phyloP scores from a whole-genome alignment of 2,329 filamentous ascomycete genomes.

The Botrytis sinoallii region DNA sequence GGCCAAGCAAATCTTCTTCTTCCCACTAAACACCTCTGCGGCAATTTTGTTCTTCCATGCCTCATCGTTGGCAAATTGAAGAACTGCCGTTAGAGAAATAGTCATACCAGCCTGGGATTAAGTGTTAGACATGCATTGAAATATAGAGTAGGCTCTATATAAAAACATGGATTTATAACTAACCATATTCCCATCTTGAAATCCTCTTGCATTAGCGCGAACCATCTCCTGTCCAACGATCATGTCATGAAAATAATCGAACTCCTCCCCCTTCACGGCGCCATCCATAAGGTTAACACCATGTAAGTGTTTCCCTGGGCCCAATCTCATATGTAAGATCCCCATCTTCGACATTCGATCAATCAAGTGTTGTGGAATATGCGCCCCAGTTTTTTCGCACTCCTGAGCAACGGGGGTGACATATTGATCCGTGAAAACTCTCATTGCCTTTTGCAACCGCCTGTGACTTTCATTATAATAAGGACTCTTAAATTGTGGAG shows the following conservation, averaged over 20 bases:
- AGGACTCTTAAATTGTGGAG: slow-evolving; percentile 70
- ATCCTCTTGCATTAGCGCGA: slow-evolving; percentile 70
- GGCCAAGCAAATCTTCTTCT: slow-evolving; percentile 85
- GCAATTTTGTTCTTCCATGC: slow-evolving; percentile 64
- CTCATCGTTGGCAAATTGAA: slow-evolving; percentile 72
- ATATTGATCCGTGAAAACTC: slow-evolving; percentile 69
- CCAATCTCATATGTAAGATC: slow-evolving; percentile 77
- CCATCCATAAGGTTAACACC: slow-evolving; percentile 66
- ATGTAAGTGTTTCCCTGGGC: slow-evolving; percentile 78
- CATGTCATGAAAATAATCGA: slow-evolving; percentile 84
- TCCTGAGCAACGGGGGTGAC: slow-evolving; percentile 72
- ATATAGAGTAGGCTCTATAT: not conserved
- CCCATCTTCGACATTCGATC: slow-evolving; percentile 73
- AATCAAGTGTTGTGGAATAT: slow-evolving; percentile 69
- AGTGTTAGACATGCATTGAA: not conserved
- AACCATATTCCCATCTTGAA: slow-evolving; percentile 83
- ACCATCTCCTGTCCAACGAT: slow-evolving; percentile 71
- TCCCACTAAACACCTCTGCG: slow-evolving; percentile 70
- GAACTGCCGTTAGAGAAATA: slow-evolving; percentile 74
- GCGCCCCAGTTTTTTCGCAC: slow-evolving; percentile 70
- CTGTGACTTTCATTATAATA: slow-evolving; percentile 78
- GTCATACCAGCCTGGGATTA: slow-evolving; percentile 48
- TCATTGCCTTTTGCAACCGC: slow-evolving; percentile 63
- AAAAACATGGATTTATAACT: slow-evolving; percentile 43
- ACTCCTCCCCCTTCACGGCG: slow-evolving; percentile 72